These are phyloP conservation scores for Trichoderma hamatum DNA, from an alignment of 2,329 filamentous ascomycete genomes.

Conservation along the genomic window DNA sequence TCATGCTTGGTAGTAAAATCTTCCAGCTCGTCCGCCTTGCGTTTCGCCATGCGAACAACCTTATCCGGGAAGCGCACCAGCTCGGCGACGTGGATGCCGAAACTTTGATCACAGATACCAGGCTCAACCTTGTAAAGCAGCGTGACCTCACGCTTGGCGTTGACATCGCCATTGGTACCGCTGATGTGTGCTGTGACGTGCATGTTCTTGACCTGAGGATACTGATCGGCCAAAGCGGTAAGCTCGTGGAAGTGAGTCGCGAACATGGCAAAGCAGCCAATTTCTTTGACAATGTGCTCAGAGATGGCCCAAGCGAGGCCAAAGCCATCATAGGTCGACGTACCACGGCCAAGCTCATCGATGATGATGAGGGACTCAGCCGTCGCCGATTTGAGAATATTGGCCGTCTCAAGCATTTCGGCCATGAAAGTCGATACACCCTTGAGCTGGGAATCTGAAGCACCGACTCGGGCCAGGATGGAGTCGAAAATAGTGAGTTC, in stretches of 20 bases:
- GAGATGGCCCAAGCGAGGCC: slow-evolving; percentile 99
- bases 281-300: slow-evolving; percentile 94
- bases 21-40: slow-evolving; percentile 96
- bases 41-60: slow-evolving; percentile 98
- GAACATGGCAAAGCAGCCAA: slow-evolving; percentile 91
- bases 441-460: slow-evolving; percentile 94
- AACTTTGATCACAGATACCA: slow-evolving; percentile 94
- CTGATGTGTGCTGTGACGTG: slow-evolving; percentile 95
- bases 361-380: slow-evolving; percentile 97
- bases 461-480: slow-evolving; percentile 92
- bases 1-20: slow-evolving; percentile 87
- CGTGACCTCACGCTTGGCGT: slow-evolving; percentile 79
- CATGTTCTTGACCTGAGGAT: slow-evolving; percentile 86
- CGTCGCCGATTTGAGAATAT: slow-evolving; percentile 96
- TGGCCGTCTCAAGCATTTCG: slow-evolving; percentile 98
- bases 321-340: slow-evolving; percentile 97
- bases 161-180: slow-evolving; percentile 46
- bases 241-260: slow-evolving; percentile 98
- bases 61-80: slow-evolving; percentile 95
- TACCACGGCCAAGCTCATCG: slow-evolving; percentile 93
- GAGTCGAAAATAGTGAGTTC: slow-evolving; percentile 96
- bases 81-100: slow-evolving; percentile 97
- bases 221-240: slow-evolving; percentile 83
- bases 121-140: slow-evolving; percentile 95
- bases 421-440: slow-evolving; percentile 99